Base-by-base conservation (phyloP, 768 basidiomycete species). In the Kwoniella heveanensis region DNA sequence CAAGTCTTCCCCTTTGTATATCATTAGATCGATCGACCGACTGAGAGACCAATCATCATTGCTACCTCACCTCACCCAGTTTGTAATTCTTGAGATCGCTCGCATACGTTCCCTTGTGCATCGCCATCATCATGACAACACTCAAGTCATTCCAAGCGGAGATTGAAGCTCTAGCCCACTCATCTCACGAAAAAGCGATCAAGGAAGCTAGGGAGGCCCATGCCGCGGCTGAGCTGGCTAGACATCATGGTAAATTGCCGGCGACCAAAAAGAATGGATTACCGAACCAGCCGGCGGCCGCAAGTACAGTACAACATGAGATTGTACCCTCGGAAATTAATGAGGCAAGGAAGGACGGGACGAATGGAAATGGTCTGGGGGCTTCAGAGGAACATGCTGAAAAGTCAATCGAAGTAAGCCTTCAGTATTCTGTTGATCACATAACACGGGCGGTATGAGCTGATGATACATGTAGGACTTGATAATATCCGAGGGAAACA, bases 81-180 rank as follows among this genome's bases (percentile, higher is more conserved):
- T 19, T 44, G 39, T n/a, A n/a, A n/a, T n/a, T n/a, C n/a, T n/a
- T n/a, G n/a, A n/a, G n/a, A n/a, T n/a, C 32, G 32, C 13, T 36
- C 6, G 32, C 32, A 36, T 29, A 37, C 27, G n/a, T n/a, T 44
- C 29, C 30, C 21, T 50, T 36, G 13, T 44, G 8, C 26, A 26
- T 44, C 24, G 65, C 3, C 15, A 9, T 24, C 4, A 49, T 17
- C 21, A 76, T 76, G 73, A 72, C 76, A 0, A 73, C 77, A 1
- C 67, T 80, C 19, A 72, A 69, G 54, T 67, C 77, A 32, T 80
- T 80, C 65, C 79, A 80, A 69, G 75, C 77, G 9, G 77, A 79
- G 67, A 76, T 78, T 49, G 74, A 73, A 21, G 54, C 57, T 10
- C 71, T 72, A 19, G 67, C 71, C 0, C 61, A 66, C 17, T 67